Evolutionary conservation across 106 monocot genomes (phyloP), one percentile per base, ranked within the genome.

Genomic region (Alisma plantagoaquatica): DNA sequence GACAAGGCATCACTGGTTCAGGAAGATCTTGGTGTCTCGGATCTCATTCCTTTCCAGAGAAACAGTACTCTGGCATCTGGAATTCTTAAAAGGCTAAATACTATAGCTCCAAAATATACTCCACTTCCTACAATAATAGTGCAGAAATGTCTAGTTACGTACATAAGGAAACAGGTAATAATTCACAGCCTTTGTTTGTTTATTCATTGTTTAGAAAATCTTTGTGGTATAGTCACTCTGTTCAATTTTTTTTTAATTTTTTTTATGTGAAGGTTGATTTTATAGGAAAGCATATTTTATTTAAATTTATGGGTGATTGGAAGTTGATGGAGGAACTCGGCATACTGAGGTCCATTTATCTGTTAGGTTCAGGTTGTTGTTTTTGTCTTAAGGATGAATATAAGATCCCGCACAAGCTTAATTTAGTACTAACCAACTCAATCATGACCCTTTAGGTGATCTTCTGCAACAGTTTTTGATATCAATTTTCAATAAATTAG

Each of bases 221-320:
- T n/a, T n/a, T n/a, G n/a, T n/a, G n/a, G n/a, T n/a, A n/a, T n/a
- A n/a, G n/a, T n/a, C n/a, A n/a, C n/a, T n/a, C n/a, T n/a, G n/a
- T n/a, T n/a, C n/a, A n/a, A n/a, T n/a, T n/a, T n/a, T n/a, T n/a
- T n/a, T n/a, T n/a, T n/a, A n/a, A n/a, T 51, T 19, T 27, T 28
- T 29, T 41, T 16, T 32, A 17, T n/a, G 19, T 69, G 29, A 57
- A 96, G 94, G 78, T 96, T 60, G 94, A 96, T 75, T 60, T 68
- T 25, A 60, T 88, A n/a, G 94, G 88, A 35, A 84, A 68, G 33
- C 64, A 69, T 64, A 96, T 88, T 48, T 54, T 88, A 30, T 46
- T 59, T 42, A 96, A 84, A 65, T 70, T 96, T 43, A 96, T 96
- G 84, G 62, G 50, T 68, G 94, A 77, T 19, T 96, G 94, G 88